phyloP scores from a whole-genome alignment of 495 filamentous ascomycete genomes.

The Aspergillus avenaceus region DNA sequence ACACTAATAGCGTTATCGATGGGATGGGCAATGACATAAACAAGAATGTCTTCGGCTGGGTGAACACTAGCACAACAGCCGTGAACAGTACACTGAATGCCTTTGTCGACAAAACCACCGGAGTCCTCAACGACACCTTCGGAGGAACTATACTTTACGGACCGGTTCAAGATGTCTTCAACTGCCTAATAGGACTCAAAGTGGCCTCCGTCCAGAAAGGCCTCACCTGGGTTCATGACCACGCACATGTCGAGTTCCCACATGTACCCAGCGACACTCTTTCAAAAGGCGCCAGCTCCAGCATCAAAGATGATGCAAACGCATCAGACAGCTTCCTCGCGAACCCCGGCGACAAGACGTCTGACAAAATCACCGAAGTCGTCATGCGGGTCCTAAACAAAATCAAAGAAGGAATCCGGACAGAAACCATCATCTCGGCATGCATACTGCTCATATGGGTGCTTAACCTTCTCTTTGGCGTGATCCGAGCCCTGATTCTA shows the following conservation, averaged over 20 bases:
- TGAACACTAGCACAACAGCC: constrained; percentile 71
- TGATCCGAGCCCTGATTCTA: constrained; percentile 58
- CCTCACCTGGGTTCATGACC: constrained; percentile 81
- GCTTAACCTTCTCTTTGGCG: constrained; percentile 67
- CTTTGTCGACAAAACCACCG: constrained; percentile 70
- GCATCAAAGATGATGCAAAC: constrained; percentile 35
- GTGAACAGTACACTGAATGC: constrained; percentile 82
- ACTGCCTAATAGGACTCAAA: constrained; percentile 75
- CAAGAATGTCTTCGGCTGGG: constrained; percentile 81
- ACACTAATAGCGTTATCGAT: constrained; percentile 69
- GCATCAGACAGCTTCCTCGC: constrained; percentile 68
- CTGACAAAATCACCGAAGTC: constrained; percentile 76
- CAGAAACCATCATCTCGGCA: constrained; percentile 73
- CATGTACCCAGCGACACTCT: constrained; percentile 75
- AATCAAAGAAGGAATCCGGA: constrained; percentile 59
- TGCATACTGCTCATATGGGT: constrained; percentile 71
- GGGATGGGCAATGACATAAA: constrained; percentile 72
- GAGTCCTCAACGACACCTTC: constrained; percentile 71
- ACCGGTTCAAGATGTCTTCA: constrained; percentile 67
- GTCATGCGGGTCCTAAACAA: constrained; percentile 60
- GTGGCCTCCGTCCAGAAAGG: constrained; percentile 72
- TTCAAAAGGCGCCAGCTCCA: constrained; percentile 69
- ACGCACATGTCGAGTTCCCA: constrained; percentile 82
- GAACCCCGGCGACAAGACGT: constrained; percentile 59
- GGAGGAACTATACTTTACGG: constrained; percentile 70